Evolutionary conservation across 2,329 filamentous ascomycete species (phyloP).

Genomic region (Aspergillus arachidicola): DNA sequence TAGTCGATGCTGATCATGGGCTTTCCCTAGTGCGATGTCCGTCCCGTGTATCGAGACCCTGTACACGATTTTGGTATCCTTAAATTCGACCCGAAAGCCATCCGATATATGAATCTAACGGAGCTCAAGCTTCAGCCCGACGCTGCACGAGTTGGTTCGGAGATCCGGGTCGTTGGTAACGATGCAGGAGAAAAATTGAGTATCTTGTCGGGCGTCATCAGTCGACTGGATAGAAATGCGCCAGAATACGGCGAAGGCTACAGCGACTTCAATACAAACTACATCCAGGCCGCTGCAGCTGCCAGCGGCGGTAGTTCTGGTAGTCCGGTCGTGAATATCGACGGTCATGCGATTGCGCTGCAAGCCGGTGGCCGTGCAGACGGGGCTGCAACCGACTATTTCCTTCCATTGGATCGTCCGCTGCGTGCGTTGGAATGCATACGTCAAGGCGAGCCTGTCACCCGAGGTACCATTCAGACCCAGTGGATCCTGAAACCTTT

Average conservation of each 20-base stretch:
- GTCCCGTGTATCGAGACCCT: conserved; percentile 95
- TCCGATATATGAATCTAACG: conserved; percentile 94
- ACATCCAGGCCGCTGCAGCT: conserved; percentile 96
- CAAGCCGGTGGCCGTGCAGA: conserved; percentile 94
- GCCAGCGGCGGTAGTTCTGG: conserved; percentile 98
- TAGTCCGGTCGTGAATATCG: conserved; percentile 94
- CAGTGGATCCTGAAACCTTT: conserved; percentile 98
- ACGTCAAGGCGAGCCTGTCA: conserved; percentile 71
- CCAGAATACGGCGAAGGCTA: conserved; percentile 98
- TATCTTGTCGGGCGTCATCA: conserved; percentile 96
- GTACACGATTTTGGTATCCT: conserved; percentile 98
- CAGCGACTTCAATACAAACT: conserved; percentile 94
- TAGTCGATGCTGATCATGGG: conserved; percentile 7
- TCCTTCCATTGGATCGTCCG: conserved; percentile 89
- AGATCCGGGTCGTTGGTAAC: conserved; percentile 97
- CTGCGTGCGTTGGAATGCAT: conserved; percentile 84
- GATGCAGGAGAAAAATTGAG: conserved; percentile 98
- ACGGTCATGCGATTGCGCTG: conserved; percentile 86
- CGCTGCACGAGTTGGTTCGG: conserved; percentile 81
- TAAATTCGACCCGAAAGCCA: conserved; percentile 90
- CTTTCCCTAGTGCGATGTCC: conserved; percentile 75
- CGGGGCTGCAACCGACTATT: conserved; percentile 96
- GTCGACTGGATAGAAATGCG: conserved; percentile 90
- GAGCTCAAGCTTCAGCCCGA: conserved; percentile 82
- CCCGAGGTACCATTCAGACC: conserved; percentile 95